A percentile compares a stretch with the other conserved stretches of the same genome.
Evolutionary conservation across 495 filamentous ascomycete genomes (phyloP).

Genomic region (Poronia punctata): DNA sequence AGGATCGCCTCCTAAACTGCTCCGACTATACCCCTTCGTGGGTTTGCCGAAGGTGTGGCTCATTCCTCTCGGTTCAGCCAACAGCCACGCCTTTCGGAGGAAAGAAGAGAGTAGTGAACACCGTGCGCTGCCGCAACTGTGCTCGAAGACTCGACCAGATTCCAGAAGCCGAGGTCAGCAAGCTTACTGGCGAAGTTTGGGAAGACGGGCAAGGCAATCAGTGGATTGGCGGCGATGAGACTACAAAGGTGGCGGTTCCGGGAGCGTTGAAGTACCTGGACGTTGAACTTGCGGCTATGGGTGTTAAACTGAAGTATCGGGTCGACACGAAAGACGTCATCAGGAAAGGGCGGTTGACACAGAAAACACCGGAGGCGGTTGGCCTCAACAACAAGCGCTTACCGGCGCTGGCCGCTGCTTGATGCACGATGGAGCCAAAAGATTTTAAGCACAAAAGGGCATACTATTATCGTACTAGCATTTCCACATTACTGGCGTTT

Average conservation of each 20-base stretch:
- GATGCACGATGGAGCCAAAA: background rate
- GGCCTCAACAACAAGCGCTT: conserved; percentile 19
- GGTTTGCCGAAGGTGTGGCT: conserved; percentile 83
- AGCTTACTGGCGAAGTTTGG: conserved; percentile 69
- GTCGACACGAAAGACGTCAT: conserved; percentile 52
- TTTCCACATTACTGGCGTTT: conserved; percentile 6
- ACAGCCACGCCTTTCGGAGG: conserved; percentile 65
- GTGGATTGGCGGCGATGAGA: conserved; percentile 82
- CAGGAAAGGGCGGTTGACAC: conserved; percentile 34
- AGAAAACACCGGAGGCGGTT: conserved; percentile 18
- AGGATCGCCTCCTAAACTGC: conserved; percentile 94
- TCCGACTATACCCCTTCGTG: conserved; percentile 82
- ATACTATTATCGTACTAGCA: background rate
- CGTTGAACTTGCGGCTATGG: conserved; percentile 92
- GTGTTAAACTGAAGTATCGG: conserved; percentile 81
- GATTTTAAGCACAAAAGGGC: background rate
- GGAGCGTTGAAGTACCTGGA: conserved; percentile 89
- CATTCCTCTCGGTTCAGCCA: conserved; percentile 76
- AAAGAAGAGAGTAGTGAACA: conserved; percentile 44
- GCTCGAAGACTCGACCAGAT: conserved; percentile 53
- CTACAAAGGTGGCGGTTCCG: conserved; percentile 84
- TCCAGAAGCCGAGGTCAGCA: conserved; percentile 49
- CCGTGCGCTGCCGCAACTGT: conserved; percentile 77
- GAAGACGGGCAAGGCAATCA: conserved; percentile 78
- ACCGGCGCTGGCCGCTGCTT: conserved; percentile 3